Conservation (phyloP, 2,329 filamentous ascomycete species). For the Didymella sp. region DNA sequence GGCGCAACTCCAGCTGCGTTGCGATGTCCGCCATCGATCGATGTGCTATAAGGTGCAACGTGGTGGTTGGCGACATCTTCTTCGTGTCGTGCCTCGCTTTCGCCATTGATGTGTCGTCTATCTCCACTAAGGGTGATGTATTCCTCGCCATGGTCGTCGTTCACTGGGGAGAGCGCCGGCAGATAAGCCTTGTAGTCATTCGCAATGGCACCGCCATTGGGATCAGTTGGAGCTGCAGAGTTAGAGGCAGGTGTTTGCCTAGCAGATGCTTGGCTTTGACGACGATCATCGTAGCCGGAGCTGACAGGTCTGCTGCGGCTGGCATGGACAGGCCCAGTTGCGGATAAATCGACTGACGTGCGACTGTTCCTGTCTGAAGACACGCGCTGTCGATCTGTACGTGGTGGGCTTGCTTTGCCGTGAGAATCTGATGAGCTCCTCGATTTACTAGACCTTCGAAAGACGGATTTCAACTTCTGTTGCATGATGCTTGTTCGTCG, state of each 20-base stretch:
- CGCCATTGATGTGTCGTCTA: conserved; percentile 21
- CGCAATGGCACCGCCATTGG: conserved; percentile 25
- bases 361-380: conserved; percentile 5
- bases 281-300: conserved; percentile 18
- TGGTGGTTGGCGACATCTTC: conserved; percentile 56
- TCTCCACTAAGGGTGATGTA: conserved; percentile 33
- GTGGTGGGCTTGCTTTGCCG: conserved; percentile 1
- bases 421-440: conserved; percentile 1
- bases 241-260: not conserved
- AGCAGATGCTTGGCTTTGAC: not conserved
- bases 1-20: conserved; percentile 7
- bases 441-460: conserved; percentile 15
- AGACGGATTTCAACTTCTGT: conserved; percentile 16
- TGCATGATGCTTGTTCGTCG: conserved; percentile 10
- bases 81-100: conserved; percentile 54
- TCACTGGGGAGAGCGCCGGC: conserved; percentile 23
- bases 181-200: conserved; percentile 33
- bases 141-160: conserved; percentile 18
- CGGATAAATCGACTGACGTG: conserved; percentile 13
- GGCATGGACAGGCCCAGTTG: conserved; percentile 1
- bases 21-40: conserved; percentile 9
- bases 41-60: conserved; percentile 25
- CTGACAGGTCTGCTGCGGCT: conserved; percentile 23
- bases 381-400: conserved; percentile 1
- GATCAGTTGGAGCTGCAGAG: conserved; percentile 2